Evolutionary conservation across 805 yeast genomes (phyloP), one percentile per base, ranked within the genome.

Genomic region (Kodamaea kakaduensis): DNA sequence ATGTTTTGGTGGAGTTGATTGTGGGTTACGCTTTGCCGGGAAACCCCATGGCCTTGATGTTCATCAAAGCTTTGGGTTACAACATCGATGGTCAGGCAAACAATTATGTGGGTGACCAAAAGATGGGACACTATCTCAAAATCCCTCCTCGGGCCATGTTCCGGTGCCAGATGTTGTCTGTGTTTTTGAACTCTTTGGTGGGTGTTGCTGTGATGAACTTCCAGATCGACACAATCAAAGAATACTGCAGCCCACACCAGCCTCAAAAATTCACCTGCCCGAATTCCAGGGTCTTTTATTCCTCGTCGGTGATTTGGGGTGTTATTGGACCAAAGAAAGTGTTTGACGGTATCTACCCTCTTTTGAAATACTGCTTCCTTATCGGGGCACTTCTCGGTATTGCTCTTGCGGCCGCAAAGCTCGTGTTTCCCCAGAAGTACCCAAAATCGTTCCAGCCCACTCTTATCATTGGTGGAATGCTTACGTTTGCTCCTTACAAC

Each of bases 241-340:
- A 44, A 22, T 48, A 47, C 37, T 56, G 61, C 41, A 4, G 5
- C 1, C 50, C 51, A 1, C 17, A 21, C 17, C 48, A 54, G 16
- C 27, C 15, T 17, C 54, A 56, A 26, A 51, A 49, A 30, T 56
- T 56, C 42, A 41, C 71, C 5, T 57, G 63, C 40, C 59, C 62
- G 23, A 34, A 38, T 17, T 43, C 57, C 7, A 49, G 37, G 9
- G 43, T 50, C 1, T 75, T 71, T 51, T 77, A 61, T 56, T 65
- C 69, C 21, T 75, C 84, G 2, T 71, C 82, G 0, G 66, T 80
- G 15, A 54, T 77, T 32, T 81, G 85, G 85, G 86, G 84, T 35
- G 69, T 57, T 51, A 69, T 81, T 40, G 53, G 54, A 14, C 54
- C 52, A 4, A 54, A 54, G 48, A 57, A 50, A 37, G 61, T 58